Base-by-base conservation (phyloP, 768 basidiomycete species). In the Lactarius sanguifluus region DNA sequence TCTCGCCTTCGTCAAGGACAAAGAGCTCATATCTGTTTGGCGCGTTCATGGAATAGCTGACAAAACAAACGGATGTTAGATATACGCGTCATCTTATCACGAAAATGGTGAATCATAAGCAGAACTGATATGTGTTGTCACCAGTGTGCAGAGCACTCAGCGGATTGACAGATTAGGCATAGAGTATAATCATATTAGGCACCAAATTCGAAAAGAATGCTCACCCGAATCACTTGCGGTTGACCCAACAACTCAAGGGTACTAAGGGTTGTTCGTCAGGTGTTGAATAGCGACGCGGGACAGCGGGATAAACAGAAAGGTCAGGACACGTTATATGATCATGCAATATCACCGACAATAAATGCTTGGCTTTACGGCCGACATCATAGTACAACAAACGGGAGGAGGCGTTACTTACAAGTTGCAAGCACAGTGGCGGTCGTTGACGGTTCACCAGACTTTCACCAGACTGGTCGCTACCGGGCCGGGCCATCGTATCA, bases 1-100 rank as follows among this genome's bases (percentile, higher is more conserved):
- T 91, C 81, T 99, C 96, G 74, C 90, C 92, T 72, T 98, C 95
- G 23, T 94, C 92, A 57, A 98, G 83, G 57, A 96, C 90, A 76
- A 87, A 97, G 70, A 92, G 82, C 78, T 97, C 95, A 74, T 88
- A 91, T 70, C 96, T 87, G 75, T 89, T 88, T n/a, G 94, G 95
- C 56, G 94, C 94, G 79, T 99, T 99, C 91, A 97, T 93, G 71
- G 58, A 36, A 38, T 32, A 40, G 58, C 52, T 58, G 68, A 57
- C 55, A 62, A 62, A 40, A 60, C 25, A 23, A 23, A 41, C 5
- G 23, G n/a, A 65, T 23, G 56, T 67, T 56, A 57, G 61, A 25
- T 30, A 63, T 60, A 59, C 28, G 18, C 36, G 57, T n/a, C 36
- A 34, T 55, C 36, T 13, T 30, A 40, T 55, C 38, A 41, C 57